Percentiles rank a stretch among this genome's conserved stretches.
Evolutionary conservation across 1,139 yeast genomes (phyloP).

Genomic region (Debaryomyces sp.): DNA sequence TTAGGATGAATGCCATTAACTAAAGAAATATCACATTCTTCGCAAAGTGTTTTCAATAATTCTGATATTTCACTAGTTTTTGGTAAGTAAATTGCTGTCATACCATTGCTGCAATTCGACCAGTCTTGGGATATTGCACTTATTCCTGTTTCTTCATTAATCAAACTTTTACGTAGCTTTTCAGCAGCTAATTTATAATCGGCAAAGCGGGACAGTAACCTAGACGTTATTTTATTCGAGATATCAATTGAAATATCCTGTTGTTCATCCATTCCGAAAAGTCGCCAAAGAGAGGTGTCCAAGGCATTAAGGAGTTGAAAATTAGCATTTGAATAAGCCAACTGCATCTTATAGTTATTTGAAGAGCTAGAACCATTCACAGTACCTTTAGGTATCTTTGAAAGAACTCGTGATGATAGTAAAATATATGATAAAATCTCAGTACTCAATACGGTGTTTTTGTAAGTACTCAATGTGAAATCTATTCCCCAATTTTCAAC

Average conservation of each 20-base stretch:
- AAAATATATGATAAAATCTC: background rate
- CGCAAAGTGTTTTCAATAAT: conserved; percentile 4
- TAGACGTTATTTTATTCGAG: background rate
- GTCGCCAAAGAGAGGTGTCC: background rate
- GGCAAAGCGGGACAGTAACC: conserved; percentile 1
- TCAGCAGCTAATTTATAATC: conserved; percentile 5
- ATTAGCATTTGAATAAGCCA: background rate
- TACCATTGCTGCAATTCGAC: conserved; percentile 8
- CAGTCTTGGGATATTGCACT: background rate
- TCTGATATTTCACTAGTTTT: conserved; percentile 2
- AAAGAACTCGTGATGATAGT: conserved; percentile 9
- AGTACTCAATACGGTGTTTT: background rate
- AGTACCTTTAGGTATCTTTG: background rate
- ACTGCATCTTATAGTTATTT: background rate
- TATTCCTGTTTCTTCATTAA: conserved; percentile 5
- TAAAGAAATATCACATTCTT: conserved; percentile 5
- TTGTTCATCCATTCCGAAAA: background rate
- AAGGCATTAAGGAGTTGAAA: background rate
- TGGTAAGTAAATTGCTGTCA: conserved; percentile 11
- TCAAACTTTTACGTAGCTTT: conserved; percentile 5
- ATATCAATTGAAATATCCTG: conserved; percentile 2
- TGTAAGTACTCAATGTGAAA: conserved; percentile 11
- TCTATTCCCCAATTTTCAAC: conserved; percentile 17
- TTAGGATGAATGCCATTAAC: conserved; percentile 10
- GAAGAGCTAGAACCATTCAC: background rate